A percentile compares a stretch with the other conserved stretches of the same genome.
These are phyloP conservation scores for Marasmius oreades DNA, from an alignment of 1,284 basidiomycete species.

Conservation along the genomic window DNA sequence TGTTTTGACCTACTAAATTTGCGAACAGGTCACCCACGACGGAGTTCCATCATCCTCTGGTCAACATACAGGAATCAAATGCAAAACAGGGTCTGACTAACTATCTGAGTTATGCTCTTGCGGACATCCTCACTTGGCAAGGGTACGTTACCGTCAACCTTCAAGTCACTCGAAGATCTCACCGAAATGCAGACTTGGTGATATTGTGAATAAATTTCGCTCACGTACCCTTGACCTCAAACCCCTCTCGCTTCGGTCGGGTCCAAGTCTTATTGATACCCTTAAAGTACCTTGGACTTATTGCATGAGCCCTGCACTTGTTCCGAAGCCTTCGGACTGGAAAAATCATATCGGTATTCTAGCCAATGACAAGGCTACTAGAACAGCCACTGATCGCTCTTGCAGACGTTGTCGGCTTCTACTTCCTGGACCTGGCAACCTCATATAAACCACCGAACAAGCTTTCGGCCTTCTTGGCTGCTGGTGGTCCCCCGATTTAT, in stretches of 20 bases:
- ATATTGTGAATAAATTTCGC: conserved; percentile 60
- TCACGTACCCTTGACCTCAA: conserved; percentile 46
- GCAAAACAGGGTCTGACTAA: conserved; percentile 51
- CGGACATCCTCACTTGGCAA: conserved; percentile 58
- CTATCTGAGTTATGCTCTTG: conserved; percentile 52
- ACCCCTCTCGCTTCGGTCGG: conserved; percentile 43
- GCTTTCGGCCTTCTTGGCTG: conserved; percentile 43
- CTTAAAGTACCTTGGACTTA: conserved; percentile 69
- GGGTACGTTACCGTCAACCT: conserved; percentile 33
- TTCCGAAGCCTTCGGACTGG: conserved; percentile 65
- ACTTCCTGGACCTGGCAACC: conserved; percentile 51
- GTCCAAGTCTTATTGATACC: conserved; percentile 52
- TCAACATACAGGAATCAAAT: conserved; percentile 51
- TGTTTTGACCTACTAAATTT: neutral
- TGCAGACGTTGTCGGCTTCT: conserved; percentile 63
- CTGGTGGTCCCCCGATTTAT: conserved; percentile 56
- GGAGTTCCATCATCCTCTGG: conserved; percentile 62
- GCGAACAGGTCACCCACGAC: conserved; percentile 46
- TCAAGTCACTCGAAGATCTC: neutral
- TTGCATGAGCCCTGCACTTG: conserved; percentile 61
- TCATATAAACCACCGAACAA: conserved; percentile 45
- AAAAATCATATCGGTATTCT: conserved; percentile 53
- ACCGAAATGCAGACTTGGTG: conserved; percentile 41
- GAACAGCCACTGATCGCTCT: neutral
- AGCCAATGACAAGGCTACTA: neutral